These are phyloP conservation scores for Dillenia suffruticosa DNA, from an alignment of 164 flowering plant genomes.

Conservation along the genomic window DNA sequence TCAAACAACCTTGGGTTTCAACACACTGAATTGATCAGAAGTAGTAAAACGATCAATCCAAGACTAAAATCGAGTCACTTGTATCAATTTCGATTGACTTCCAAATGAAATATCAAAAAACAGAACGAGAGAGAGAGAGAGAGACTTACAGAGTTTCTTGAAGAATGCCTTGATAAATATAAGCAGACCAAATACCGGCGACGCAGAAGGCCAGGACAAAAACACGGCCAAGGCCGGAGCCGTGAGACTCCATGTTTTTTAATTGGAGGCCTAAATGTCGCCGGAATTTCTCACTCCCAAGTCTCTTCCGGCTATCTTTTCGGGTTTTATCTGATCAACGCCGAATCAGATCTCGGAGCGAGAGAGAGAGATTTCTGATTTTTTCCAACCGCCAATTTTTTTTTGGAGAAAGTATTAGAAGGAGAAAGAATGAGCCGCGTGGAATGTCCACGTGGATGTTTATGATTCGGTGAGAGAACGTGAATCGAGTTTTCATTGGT, in stretches of 20 bases:
- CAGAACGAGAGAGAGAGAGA: too few species aligned
- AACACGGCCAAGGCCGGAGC: conserved; percentile 69
- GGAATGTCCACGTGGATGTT: conserved; percentile 9
- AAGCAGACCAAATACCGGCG: conserved; percentile 94
- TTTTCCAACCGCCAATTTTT: background rate
- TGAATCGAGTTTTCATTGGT: too few species aligned
- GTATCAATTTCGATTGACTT: too few species aligned
- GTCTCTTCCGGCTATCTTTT: background rate
- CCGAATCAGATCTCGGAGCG: conserved; percentile 9
- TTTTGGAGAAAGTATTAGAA: background rate
- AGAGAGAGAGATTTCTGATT: background rate
- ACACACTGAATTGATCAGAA: too few species aligned
- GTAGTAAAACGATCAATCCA: too few species aligned
- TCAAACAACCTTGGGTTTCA: too few species aligned
- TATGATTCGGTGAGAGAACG: background rate
- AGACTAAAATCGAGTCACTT: too few species aligned
- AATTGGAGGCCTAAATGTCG: conserved; percentile 3
- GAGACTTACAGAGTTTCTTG: conserved; percentile 78
- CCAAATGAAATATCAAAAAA: too few species aligned
- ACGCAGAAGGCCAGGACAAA: conserved; percentile 68
- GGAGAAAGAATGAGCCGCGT: background rate
- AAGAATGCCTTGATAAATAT: conserved; percentile 89
- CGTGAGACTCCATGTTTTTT: conserved; percentile 66
- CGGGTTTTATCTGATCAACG: too few species aligned
- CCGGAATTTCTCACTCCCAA: conserved; percentile 13